Conservation (phyloP, 441 rosid genomes). For the Geranium incanum region DNA sequence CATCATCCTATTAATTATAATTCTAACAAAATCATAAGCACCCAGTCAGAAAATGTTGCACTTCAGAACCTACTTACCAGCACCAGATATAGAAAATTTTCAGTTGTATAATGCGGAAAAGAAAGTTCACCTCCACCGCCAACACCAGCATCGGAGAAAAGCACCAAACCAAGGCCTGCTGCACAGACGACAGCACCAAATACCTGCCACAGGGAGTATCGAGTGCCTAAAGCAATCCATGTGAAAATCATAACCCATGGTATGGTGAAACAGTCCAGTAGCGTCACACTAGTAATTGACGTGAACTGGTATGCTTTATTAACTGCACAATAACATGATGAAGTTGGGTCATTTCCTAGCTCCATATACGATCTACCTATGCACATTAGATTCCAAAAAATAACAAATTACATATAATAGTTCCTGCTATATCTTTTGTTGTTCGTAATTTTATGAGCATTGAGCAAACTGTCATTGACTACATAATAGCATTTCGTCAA, state of each 20-base stretch:
- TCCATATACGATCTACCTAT: too few relatives aligned
- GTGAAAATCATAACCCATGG: slow-evolving; percentile 51
- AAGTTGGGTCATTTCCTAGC: background rate
- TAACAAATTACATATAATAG: background rate
- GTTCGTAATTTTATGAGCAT: background rate
- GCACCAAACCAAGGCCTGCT: slow-evolving; percentile 50
- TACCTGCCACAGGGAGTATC: slow-evolving; percentile 47
- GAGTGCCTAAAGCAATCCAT: slow-evolving; percentile 44
- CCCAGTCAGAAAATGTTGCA: too few relatives aligned
- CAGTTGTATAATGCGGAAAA: too few relatives aligned
- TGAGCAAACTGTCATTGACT: background rate
- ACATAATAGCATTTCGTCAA: background rate
- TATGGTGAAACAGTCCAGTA: slow-evolving; percentile 51
- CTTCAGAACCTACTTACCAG: background rate
- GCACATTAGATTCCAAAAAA: too few relatives aligned
- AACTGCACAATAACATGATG: slow-evolving; percentile 29
- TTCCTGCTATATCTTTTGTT: background rate
- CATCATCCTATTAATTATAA: background rate
- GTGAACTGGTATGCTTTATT: slow-evolving; percentile 57
- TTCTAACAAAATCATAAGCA: background rate
- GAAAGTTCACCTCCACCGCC: slow-evolving; percentile 44
- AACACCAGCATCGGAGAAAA: slow-evolving; percentile 50
- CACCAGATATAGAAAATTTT: too few relatives aligned
- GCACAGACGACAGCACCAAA: slow-evolving; percentile 45
- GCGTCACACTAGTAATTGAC: slow-evolving; percentile 55